Evolutionary conservation across 1,139 yeast species (phyloP).

Genomic region (Blastobotrys niveus): DNA sequence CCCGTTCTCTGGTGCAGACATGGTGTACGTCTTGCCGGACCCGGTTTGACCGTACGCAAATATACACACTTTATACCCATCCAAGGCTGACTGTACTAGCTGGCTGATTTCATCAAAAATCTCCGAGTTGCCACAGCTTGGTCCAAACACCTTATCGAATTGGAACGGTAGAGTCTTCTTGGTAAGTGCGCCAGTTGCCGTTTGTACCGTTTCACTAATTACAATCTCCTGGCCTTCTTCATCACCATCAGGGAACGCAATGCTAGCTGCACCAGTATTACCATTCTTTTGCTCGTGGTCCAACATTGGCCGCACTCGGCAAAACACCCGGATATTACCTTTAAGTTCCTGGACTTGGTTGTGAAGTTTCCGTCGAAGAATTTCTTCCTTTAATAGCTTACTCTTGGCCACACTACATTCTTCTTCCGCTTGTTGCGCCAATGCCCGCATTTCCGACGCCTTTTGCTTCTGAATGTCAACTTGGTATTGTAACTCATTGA

Average conservation of each 20-base stretch:
- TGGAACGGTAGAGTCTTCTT: constrained; percentile 44
- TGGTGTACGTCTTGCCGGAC: constrained; percentile 90
- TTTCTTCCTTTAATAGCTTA: constrained; percentile 44
- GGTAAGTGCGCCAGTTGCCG: constrained; percentile 24
- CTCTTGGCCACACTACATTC: constrained; percentile 27
- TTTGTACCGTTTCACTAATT: constrained; percentile 25
- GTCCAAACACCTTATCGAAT: constrained; percentile 75
- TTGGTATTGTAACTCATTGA: constrained; percentile 23
- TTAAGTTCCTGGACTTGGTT: constrained; percentile 76
- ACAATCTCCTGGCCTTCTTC: constrained; percentile 44
- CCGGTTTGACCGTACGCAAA: constrained; percentile 99
- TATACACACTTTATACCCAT: constrained; percentile 88
- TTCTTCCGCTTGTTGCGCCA: constrained; percentile 20
- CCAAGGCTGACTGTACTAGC: constrained; percentile 79
- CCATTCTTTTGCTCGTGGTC: constrained; percentile 18
- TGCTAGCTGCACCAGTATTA: constrained; percentile 29
- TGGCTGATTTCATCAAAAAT: constrained; percentile 84
- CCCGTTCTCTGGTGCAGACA: constrained; percentile 68
- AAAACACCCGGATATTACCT: constrained; percentile 88
- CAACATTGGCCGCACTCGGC: constrained; percentile 67
- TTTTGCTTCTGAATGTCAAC: constrained; percentile 17
- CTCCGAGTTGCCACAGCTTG: constrained; percentile 47
- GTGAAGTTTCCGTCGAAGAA: constrained; percentile 60
- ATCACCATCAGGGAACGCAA: constrained; percentile 49
- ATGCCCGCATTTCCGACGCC: constrained; percentile 18